A percentile compares a stretch with the other conserved stretches of the same genome.
These are phyloP conservation scores for Lunularia cruciata DNA, from an alignment of 225 moss, liverwort and hornwort genomes.

Conservation along the genomic window DNA sequence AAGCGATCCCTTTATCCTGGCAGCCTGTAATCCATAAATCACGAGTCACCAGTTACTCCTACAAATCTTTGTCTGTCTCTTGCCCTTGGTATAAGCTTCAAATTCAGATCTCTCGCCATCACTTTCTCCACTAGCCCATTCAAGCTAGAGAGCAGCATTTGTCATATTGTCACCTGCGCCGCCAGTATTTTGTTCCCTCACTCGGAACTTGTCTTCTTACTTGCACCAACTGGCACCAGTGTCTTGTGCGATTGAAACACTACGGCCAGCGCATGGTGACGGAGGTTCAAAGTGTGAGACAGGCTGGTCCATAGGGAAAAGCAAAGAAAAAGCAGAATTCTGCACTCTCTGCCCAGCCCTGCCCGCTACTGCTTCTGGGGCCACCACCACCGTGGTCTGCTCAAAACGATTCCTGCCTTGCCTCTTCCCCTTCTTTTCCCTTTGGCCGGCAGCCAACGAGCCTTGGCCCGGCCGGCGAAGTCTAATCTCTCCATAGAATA, in stretches of 20 bases:
- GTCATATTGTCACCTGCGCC: slow-evolving; percentile 19
- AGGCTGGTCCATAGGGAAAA: slow-evolving; percentile 13
- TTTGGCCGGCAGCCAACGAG: not conserved
- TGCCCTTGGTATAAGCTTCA: not conserved
- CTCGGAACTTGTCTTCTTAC: slow-evolving; percentile 3
- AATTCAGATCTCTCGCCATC: not conserved
- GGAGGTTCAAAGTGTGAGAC: slow-evolving; percentile 18
- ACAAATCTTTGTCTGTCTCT: not conserved
- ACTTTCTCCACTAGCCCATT: slow-evolving; percentile 2
- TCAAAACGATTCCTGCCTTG: slow-evolving; percentile 11
- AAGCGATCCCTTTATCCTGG: slow-evolving; percentile 1
- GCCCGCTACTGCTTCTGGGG: not conserved
- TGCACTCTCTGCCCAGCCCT: slow-evolving; percentile 10
- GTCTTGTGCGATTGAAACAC: slow-evolving; percentile 13
- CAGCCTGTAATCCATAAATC: slow-evolving; percentile 4
- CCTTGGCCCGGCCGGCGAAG: not conserved
- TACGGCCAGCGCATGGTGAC: slow-evolving; percentile 12
- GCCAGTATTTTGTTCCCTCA: slow-evolving; percentile 6
- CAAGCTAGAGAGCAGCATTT: not conserved
- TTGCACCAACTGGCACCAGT: slow-evolving; percentile 17
- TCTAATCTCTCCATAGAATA: not conserved
- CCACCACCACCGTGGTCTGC: slow-evolving; percentile 10
- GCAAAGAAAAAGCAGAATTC: not conserved
- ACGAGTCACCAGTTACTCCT: not conserved
- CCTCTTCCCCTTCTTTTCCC: not conserved